Conservation (phyloP, 2,329 filamentous ascomycete species). For the Lecanoromycetidae sp. region DNA sequence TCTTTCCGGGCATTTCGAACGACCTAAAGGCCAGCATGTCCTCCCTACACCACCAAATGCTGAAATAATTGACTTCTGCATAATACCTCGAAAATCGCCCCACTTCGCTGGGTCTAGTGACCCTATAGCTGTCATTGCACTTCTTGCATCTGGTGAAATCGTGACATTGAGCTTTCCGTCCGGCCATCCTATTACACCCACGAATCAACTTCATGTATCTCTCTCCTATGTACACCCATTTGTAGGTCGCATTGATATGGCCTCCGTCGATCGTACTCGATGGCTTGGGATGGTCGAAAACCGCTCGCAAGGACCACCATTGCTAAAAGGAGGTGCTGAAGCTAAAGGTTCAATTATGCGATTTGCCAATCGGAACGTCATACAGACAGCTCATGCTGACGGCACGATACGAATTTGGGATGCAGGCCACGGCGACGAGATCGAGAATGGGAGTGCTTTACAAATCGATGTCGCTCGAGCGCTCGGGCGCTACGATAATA, state of each 20-base stretch:
- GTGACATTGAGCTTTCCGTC: constrained; percentile 85
- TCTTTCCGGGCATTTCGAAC: constrained; percentile 64
- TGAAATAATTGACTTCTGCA: constrained; percentile 65
- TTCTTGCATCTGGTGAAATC: constrained; percentile 77
- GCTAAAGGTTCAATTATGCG: constrained; percentile 57
- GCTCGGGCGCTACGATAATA: constrained; percentile 62
- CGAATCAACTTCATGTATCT: constrained; percentile 82
- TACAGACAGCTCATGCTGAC: constrained; percentile 80
- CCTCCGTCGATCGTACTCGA: constrained; percentile 60
- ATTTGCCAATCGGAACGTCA: constrained; percentile 71
- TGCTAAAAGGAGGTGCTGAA: constrained; percentile 69
- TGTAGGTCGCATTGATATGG: constrained; percentile 58
- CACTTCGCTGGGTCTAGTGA: constrained; percentile 83
- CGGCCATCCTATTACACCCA: constrained; percentile 79
- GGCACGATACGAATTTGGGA: constrained; percentile 91
- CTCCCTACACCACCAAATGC: constrained; percentile 67
- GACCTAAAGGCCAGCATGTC: constrained; percentile 57
- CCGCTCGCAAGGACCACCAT: constrained; percentile 61
- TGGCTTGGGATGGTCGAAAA: constrained; percentile 91
- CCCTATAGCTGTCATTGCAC: constrained; percentile 68
- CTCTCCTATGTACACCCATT: constrained; percentile 85
- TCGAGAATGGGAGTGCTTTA: constrained; percentile 70
- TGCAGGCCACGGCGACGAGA: constrained; percentile 77
- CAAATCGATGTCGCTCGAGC: constrained; percentile 81
- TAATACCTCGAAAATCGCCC: constrained; percentile 70